Evolutionary conservation across 169 alveolate genomes (phyloP), one percentile per base, ranked within the genome.

Genomic region (Babesia microti): DNA sequence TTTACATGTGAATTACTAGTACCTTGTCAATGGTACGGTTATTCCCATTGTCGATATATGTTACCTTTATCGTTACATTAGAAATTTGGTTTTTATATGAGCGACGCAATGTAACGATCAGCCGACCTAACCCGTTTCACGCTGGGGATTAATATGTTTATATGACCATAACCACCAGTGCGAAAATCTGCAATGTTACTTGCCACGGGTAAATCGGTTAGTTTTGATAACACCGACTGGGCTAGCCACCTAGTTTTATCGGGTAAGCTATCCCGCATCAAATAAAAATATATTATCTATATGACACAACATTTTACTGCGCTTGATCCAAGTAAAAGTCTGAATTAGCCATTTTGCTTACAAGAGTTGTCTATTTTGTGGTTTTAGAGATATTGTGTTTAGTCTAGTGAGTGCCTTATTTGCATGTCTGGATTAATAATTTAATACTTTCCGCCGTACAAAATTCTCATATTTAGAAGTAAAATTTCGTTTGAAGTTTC

Each of bases 111-210:
- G 21, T 63, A 67, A 54, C 53, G 53, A 33, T 63, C 75, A 5
- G 68, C 68, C 14, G 68, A 19, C 18, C 53, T 58, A 4, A 63
- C 43, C 53, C 75, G 44, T n/a, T 44, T 51, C 0, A 68, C 68
- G 34, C 75, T 7, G 1, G 75, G 75, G 14, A 63, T 17, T 14
- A 63, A 34, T 17, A 63, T 81, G 41, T 75, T 75, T 14, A 75
- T 60, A 28, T 74, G 78, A 0, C 85, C 85, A 41, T 65, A 75
- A 5, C 81, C 78, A 11, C 85, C 85, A 33, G 76, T 75, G 11
- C 53, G 39, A 19, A 60, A 43, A 48, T 75, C 82, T 18, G 85
- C 70, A 17, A 75, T 28, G 68, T 75, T 63, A 22, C 81, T 52
- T 22, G 59, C 75, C 17, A 75, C 75, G 6, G 85, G 85, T 17